Percentiles rank a stretch among this genome's conserved stretches.
Conservation (phyloP, 352 stramenopile species). For the Globisporangium camurandrum region DNA sequence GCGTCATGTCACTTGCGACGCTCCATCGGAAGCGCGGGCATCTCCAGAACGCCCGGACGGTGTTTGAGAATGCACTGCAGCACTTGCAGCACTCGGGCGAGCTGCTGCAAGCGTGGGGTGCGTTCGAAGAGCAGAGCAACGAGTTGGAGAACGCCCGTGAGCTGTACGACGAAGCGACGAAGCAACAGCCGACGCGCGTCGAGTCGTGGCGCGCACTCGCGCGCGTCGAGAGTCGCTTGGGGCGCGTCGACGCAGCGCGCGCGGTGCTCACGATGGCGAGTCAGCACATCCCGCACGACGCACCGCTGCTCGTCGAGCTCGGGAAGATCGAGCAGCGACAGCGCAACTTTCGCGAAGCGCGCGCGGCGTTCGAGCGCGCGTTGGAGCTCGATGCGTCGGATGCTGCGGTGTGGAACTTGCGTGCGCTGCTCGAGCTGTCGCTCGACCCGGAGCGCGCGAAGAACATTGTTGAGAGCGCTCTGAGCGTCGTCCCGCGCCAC, state of each 20-base stretch:
- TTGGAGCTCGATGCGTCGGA: conserved; percentile 59
- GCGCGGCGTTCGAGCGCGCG: conserved; percentile 60
- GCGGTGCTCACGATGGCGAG: conserved; percentile 55
- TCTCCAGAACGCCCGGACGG: conserved; percentile 36
- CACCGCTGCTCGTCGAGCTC: conserved; percentile 60
- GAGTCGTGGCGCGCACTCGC: conserved; percentile 67
- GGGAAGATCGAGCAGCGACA: conserved; percentile 78
- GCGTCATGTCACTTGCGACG: conserved; percentile 68
- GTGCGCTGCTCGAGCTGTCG: conserved; percentile 63
- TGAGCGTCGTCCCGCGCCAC: conserved; percentile 55
- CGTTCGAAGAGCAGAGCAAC: conserved; percentile 69
- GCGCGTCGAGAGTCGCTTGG: conserved; percentile 51
- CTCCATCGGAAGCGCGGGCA: conserved; percentile 47
- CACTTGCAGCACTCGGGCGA: conserved; percentile 48
- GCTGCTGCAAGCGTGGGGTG: conserved; percentile 60
- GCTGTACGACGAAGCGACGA: conserved; percentile 66
- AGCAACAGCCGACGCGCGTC: conserved; percentile 48
- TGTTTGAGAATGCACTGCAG: conserved; percentile 60
- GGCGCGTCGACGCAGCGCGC: conserved; percentile 53
- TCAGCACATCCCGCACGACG: conserved; percentile 62
- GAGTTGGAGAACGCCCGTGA: conserved; percentile 64
- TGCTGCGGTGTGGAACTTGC: conserved; percentile 76
- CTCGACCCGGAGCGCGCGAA: conserved; percentile 54
- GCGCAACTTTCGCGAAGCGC: conserved; percentile 47
- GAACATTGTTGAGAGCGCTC: conserved; percentile 68